A percentile compares a stretch with the other conserved stretches of the same genome.
Conservation (phyloP, 345 rosid species). For the Theobroma cacao region DNA sequence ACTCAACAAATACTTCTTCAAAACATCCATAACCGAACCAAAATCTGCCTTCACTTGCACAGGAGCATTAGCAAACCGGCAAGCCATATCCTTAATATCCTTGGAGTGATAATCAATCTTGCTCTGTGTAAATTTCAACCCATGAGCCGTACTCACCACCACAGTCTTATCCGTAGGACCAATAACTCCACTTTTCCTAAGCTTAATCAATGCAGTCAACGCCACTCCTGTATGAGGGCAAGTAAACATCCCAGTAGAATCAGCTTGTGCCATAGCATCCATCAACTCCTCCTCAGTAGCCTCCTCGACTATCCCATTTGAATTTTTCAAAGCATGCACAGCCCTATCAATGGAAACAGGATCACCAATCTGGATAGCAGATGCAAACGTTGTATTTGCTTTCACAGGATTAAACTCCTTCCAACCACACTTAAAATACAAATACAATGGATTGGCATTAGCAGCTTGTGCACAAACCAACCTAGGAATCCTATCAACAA, state of each 20-base stretch:
- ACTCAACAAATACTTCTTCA: slow-evolving; percentile 38
- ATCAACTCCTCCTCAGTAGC: slow-evolving; percentile 51
- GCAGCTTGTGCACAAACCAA: slow-evolving; percentile 55
- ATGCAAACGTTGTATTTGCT: slow-evolving; percentile 44
- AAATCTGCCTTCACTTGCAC: slow-evolving; percentile 49
- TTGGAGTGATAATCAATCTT: slow-evolving; percentile 56
- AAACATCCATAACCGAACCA: slow-evolving; percentile 49
- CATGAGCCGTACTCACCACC: slow-evolving; percentile 56
- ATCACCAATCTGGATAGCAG: slow-evolving; percentile 54
- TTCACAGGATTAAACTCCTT: slow-evolving; percentile 40
- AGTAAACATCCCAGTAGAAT: slow-evolving; percentile 57
- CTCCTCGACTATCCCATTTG: slow-evolving; percentile 53
- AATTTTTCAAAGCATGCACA: slow-evolving; percentile 47
- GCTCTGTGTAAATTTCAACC: slow-evolving; percentile 51
- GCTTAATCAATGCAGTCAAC: slow-evolving; percentile 48
- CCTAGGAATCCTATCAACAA: slow-evolving; percentile 47
- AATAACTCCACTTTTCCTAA: slow-evolving; percentile 40
- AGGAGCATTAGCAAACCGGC: slow-evolving; percentile 48
- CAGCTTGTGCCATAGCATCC: slow-evolving; percentile 54
- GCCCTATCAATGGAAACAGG: slow-evolving; percentile 57
- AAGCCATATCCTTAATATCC: slow-evolving; percentile 47
- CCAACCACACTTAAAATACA: slow-evolving; percentile 47
- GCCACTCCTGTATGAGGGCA: slow-evolving; percentile 63
- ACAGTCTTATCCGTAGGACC: slow-evolving; percentile 41
- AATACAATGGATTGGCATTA: slow-evolving; percentile 47